These are phyloP conservation scores for Mycocentrospora acerina DNA, from an alignment of 2,329 filamentous ascomycete species.

Conservation along the genomic window DNA sequence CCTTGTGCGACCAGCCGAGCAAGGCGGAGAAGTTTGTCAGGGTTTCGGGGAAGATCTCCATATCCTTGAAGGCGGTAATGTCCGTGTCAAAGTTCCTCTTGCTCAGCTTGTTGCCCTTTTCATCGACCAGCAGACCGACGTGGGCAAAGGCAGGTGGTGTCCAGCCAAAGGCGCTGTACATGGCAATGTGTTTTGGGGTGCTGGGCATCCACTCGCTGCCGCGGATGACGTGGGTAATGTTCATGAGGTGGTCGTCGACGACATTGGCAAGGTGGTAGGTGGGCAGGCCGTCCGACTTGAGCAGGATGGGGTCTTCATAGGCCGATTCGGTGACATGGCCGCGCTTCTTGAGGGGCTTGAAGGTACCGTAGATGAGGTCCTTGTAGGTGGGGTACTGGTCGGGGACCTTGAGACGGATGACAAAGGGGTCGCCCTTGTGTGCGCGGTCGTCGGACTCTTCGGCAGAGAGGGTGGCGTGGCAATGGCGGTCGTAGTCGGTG, in stretches of 20 bases:
- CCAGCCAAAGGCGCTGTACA: conserved; percentile 55
- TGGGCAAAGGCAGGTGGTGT: conserved; percentile 51
- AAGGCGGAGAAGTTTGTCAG: conserved; percentile 82
- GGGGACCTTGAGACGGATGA: conserved; percentile 72
- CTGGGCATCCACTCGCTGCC: conserved; percentile 97
- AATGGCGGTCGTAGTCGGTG: conserved; percentile 71
- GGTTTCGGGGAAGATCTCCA: conserved; percentile 63
- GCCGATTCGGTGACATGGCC: conserved; percentile 48
- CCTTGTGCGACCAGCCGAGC: conserved; percentile 76
- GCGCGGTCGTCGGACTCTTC: conserved; percentile 73
- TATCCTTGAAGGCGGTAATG: conserved; percentile 58
- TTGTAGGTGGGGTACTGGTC: conserved; percentile 64
- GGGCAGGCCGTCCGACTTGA: conserved; percentile 89
- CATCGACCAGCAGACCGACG: conserved; percentile 51
- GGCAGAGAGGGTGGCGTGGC: conserved; percentile 61
- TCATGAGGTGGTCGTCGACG: conserved; percentile 92
- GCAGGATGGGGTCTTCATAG: conserved; percentile 81
- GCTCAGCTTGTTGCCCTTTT: conserved; percentile 60
- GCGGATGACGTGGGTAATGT: conserved; percentile 92
- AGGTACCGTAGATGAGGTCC: conserved; percentile 76
- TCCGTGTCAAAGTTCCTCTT: conserved; percentile 76
- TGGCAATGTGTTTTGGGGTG: conserved; percentile 73
- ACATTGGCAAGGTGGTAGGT: conserved; percentile 98
- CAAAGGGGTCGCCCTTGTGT: conserved; percentile 67
- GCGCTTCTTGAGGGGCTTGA: conserved; percentile 33